Base-by-base conservation (phyloP, 495 filamentous ascomycete species). In the Tuber calosporum region DNA sequence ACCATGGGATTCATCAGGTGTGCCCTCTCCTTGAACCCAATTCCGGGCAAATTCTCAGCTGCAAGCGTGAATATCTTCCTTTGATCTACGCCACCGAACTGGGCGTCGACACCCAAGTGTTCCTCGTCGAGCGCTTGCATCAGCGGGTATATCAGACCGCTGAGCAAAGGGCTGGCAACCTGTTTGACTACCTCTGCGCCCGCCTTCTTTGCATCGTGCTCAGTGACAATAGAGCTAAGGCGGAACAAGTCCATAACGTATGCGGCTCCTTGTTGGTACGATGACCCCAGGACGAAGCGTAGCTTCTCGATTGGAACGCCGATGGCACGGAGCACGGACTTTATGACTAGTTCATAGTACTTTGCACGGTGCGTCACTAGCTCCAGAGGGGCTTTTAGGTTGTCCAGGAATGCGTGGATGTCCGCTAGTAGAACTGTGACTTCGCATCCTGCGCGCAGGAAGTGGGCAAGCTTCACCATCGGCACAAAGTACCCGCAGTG, bases 111-210 rank as follows among this genome's bases (percentile, higher is more conserved):
- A 70, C 88, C 87, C 6, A 99, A 85, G 84, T 97, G 88, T 83
- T 98, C 87, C 83, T 99, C 95, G 77, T 99, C 94, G 40, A 98
- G 85, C 5, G 90, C 90, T 83, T 99, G 95, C 81, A 99, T 90
- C 15, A 93, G 86, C 0, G 92, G 92, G 83, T 99, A 99, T 67
- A 97, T 86, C 20, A 97, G 86, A 0, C 93, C 93, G 74, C 86
- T 88, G 67, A 99, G 78, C 15, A 91, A 87, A 37, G 91, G 87
- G 77, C 91, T 92, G 34, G 86, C 86, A 19, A 89, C 87, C 84
- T 97, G 93, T 85, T 98, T 99, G 66, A 99, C 93, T 9, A 99
- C 87, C 81, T 99, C 95, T 1, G 92, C 91, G 20, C 95, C 94
- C 0, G 93, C 93, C 83, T 92, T 94, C 81, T 91, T 90, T 7